Conservation (phyloP, 2,329 filamentous ascomycete genomes). For the Curvularia sp. region DNA sequence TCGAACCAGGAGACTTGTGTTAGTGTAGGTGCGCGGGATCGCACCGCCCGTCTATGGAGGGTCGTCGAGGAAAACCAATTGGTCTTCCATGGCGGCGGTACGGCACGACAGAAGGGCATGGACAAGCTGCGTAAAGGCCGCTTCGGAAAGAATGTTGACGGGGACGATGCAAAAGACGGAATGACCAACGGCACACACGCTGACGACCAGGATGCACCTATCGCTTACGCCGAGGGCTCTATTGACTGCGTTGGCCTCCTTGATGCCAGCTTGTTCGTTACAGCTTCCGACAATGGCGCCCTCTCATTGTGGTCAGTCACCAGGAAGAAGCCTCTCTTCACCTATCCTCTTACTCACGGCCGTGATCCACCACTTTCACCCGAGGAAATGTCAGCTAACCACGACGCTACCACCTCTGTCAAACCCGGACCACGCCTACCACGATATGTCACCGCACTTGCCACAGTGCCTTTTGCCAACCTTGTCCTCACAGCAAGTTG, state of each 20-base stretch:
- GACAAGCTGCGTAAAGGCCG: slow-evolving; percentile 47
- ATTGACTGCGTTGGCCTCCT: slow-evolving; percentile 93
- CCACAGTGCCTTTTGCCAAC: slow-evolving; percentile 87
- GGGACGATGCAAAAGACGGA: slow-evolving; percentile 57
- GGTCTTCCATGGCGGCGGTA: slow-evolving; percentile 85
- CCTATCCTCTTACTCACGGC: slow-evolving; percentile 82
- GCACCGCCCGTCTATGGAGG: slow-evolving; percentile 93
- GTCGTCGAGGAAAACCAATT: slow-evolving; percentile 94
- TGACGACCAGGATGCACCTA: slow-evolving; percentile 49
- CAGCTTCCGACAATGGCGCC: slow-evolving; percentile 88
- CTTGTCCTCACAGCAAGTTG: slow-evolving; percentile 90
- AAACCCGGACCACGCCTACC: slow-evolving; percentile 65
- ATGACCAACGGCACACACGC: slow-evolving; percentile 47
- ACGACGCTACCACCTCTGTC: slow-evolving; percentile 62
- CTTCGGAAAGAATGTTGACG: slow-evolving; percentile 41
- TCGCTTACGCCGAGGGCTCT: slow-evolving; percentile 73
- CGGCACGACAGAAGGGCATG: slow-evolving; percentile 49
- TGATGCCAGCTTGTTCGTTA: slow-evolving; percentile 87
- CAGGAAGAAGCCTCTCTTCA: slow-evolving; percentile 93
- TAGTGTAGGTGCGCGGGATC: slow-evolving; percentile 87
- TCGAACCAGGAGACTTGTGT: slow-evolving; percentile 87
- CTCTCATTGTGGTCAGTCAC: slow-evolving; percentile 86
- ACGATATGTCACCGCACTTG: slow-evolving; percentile 88
- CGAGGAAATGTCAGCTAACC: slow-evolving; percentile 71
- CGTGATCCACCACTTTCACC: slow-evolving; percentile 74